These are phyloP conservation scores for Phellinidium pouzarii DNA, from an alignment of 1,284 basidiomycete species.

Conservation along the genomic window DNA sequence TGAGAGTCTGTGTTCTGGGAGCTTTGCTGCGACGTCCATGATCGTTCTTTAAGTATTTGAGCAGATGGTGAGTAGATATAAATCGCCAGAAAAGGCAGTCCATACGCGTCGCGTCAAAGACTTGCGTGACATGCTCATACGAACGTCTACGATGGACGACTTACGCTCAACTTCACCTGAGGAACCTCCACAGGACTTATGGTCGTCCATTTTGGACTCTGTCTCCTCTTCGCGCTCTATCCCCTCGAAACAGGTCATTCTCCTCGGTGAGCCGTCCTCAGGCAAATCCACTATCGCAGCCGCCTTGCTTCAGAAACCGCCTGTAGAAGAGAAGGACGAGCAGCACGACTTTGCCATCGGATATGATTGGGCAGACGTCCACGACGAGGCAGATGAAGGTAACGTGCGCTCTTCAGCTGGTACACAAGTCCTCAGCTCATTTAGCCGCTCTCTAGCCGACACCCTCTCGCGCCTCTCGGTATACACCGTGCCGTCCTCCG, in stretches of 20 bases:
- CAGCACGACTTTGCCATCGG: constrained; percentile 73
- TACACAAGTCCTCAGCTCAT: neutral
- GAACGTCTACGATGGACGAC: constrained; percentile 34
- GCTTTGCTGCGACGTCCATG: constrained; percentile 37
- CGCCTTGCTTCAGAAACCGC: constrained; percentile 62
- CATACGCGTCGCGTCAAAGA: neutral
- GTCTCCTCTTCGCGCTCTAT: constrained; percentile 81
- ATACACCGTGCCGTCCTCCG: constrained; percentile 81
- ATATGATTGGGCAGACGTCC: constrained; percentile 81
- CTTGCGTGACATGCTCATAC: too few relatives aligned
- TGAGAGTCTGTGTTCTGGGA: constrained; percentile 55
- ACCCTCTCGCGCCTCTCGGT: constrained; percentile 82
- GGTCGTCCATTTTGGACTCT: constrained; percentile 87
- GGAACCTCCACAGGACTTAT: constrained; percentile 73
- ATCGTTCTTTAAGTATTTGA: constrained; percentile 15
- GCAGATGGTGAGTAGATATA: neutral
- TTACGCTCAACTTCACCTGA: constrained; percentile 61
- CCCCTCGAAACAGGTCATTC: constrained; percentile 77
- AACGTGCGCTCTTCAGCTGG: neutral
- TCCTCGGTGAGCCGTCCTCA: constrained; percentile 71
- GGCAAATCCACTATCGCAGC: constrained; percentile 72
- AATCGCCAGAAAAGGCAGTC: neutral
- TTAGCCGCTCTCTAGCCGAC: constrained; percentile 40
- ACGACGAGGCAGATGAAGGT: constrained; percentile 86
- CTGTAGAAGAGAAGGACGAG: constrained; percentile 52